Evolutionary conservation across 306 rosid species (phyloP).

Genomic region (Cucurbita pepo): DNA sequence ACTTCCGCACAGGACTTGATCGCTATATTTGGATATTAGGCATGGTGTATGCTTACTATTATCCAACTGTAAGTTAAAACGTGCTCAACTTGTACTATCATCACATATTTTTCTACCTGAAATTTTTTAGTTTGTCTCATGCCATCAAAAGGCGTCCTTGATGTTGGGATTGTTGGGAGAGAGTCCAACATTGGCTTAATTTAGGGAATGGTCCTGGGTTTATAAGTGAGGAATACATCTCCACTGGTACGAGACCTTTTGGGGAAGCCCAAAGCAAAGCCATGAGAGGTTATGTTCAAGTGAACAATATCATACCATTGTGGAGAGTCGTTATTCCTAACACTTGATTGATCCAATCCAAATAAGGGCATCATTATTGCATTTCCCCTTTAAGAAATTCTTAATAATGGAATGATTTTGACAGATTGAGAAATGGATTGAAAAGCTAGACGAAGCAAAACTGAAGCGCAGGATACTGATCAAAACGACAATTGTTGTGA

Average conservation of each 20-base stretch:
- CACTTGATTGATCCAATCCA: neutral
- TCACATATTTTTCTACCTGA: neutral
- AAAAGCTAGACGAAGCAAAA: slow-evolving; percentile 85
- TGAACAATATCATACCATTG: too few species aligned
- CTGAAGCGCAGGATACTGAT: slow-evolving; percentile 58
- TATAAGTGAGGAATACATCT: too few species aligned
- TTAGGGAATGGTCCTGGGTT: too few species aligned
- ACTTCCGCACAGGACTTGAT: slow-evolving; percentile 92
- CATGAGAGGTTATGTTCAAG: too few species aligned
- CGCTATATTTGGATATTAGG: slow-evolving; percentile 97
- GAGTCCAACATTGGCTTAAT: too few species aligned
- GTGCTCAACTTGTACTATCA: neutral
- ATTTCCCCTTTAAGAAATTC: neutral
- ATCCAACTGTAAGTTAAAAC: slow-evolving; percentile 58
- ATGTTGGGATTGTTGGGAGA: too few species aligned
- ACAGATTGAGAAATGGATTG: slow-evolving; percentile 91
- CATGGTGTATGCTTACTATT: slow-evolving; percentile 91
- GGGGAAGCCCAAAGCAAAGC: too few species aligned
- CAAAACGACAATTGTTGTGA: slow-evolving; percentile 46
- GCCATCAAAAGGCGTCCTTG: neutral
- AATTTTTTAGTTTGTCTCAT: neutral
- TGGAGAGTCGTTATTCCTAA: too few species aligned
- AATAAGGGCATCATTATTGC: neutral
- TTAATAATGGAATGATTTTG: slow-evolving; percentile 9
- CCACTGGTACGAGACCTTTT: too few species aligned